Evolutionary conservation across 2,329 filamentous ascomycete species (phyloP), one percentile per base, ranked within the genome.

Genomic region (Aureobasidium mangrovei): DNA sequence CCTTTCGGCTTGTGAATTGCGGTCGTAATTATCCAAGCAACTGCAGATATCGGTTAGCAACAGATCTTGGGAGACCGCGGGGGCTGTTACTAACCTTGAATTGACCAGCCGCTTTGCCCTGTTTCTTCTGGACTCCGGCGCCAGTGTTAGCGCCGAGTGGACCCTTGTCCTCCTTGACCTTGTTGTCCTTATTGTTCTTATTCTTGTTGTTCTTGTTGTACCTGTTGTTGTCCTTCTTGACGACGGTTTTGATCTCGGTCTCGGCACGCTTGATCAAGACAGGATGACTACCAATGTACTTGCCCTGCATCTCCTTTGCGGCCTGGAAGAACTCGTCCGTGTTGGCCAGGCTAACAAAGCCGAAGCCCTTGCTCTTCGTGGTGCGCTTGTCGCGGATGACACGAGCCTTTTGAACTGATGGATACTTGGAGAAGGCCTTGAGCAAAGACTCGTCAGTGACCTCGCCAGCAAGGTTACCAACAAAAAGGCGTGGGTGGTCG

Each of bases 241-340:
- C 78, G 9, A 83, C 77, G 4, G 89, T 82, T 67, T 88, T 89
- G 69, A 98, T 89, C 69, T 97, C 91, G 4, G 91, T 95, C 61
- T 85, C 95, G 60, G 88, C 89, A 69, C 93, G 88, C 69, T 87
- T 84, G 61, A 97, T 80, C 28, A 67, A 65, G 39, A 70, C 88
- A 0, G 93, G 93, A 70, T 97, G 93, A 68, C 90, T 96, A 64
- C 95, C 91, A 67, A 98, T 97, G 72, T 98, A 98, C 74, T 98
- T 97, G 63, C 91, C 91, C 65, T 96, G 88, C 93, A 97, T 97
- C 74, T 97, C 91, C 73, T 93, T 90, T 64, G 90, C 91, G 1
- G 93, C 91, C 64, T 88, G 83, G 76, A 98, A 97, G 69, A 94
- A 97, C 65, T 96, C 91, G 69, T 98, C 93, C 31, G 90, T 88